Evolutionary conservation across 148 eudicot species (phyloP).

Genomic region (Cornus controversa): DNA sequence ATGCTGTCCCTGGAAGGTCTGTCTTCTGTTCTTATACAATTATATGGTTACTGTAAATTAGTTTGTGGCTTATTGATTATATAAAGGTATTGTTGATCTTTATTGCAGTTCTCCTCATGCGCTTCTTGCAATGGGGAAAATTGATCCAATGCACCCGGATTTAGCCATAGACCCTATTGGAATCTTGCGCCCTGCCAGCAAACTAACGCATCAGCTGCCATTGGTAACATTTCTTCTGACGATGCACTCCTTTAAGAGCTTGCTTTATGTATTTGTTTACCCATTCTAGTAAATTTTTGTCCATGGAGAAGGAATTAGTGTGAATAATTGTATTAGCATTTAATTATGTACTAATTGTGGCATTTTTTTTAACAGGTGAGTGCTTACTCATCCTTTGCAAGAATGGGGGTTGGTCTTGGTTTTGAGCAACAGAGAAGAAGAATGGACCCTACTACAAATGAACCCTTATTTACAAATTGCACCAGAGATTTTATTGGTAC

Average conservation of each 20-base stretch:
- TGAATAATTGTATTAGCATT: conserved; percentile 8
- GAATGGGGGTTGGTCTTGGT: conserved; percentile 63
- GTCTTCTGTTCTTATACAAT: conserved; percentile 13
- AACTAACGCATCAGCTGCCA: conserved; percentile 83
- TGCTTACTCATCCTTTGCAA: conserved; percentile 92
- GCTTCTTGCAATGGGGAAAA: conserved; percentile 95
- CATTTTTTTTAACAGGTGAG: conserved; percentile 58
- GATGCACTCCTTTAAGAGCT: conserved; percentile 2
- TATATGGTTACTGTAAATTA: neutral
- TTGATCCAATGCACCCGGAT: conserved; percentile 85
- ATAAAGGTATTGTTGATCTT: conserved; percentile 7
- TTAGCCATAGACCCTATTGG: conserved; percentile 79
- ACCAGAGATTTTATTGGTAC: conserved; percentile 95
- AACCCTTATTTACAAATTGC: conserved; percentile 90
- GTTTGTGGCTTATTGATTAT: neutral
- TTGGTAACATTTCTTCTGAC: conserved; percentile 49
- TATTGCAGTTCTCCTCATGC: conserved; percentile 87
- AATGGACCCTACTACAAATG: conserved; percentile 84
- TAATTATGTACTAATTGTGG: conserved; percentile 11
- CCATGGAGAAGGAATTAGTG: neutral
- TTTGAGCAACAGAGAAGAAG: conserved; percentile 81
- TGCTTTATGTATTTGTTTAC: neutral
- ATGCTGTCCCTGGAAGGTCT: conserved; percentile 90
- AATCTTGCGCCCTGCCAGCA: conserved; percentile 76
- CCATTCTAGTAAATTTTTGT: neutral